Percentiles rank a stretch among this genome's conserved stretches.
Conservation (phyloP, 148 eudicot genomes). For the Fallopia convolvulus region DNA sequence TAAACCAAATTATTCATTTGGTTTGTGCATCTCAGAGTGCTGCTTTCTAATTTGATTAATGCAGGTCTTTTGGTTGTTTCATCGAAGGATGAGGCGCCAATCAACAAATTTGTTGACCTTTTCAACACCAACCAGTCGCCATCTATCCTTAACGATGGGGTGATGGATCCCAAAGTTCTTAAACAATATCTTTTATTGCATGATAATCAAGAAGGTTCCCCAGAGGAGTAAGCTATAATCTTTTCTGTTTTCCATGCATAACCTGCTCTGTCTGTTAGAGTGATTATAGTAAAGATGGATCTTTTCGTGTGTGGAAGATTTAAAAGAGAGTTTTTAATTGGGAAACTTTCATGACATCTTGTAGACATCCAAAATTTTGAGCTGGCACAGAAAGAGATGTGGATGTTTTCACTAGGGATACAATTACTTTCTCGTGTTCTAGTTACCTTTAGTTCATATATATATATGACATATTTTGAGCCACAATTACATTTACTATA, state of each 20-base stretch:
- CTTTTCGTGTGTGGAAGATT: neutral
- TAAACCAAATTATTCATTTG: neutral
- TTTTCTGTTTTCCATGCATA: neutral
- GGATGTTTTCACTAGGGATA: neutral
- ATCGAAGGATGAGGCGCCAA: conserved; percentile 72
- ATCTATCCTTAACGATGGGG: conserved; percentile 69
- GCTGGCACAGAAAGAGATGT: neutral
- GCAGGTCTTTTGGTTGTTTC: conserved; percentile 97
- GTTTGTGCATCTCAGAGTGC: neutral
- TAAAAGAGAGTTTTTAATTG: neutral
- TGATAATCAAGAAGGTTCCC: conserved; percentile 69
- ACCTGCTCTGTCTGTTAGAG: neutral
- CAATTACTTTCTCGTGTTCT: neutral
- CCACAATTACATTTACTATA: neutral
- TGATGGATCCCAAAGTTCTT: conserved; percentile 94
- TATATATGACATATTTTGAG: neutral
- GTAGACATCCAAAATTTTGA: neutral
- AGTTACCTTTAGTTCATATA: neutral
- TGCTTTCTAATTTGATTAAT: neutral
- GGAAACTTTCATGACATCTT: neutral
- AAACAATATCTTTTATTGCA: conserved; percentile 78
- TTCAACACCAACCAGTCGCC: conserved; percentile 78
- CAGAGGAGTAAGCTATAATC: conserved; percentile 45
- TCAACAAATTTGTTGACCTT: conserved; percentile 77
- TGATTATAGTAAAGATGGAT: neutral